These are phyloP conservation scores for Erigeron canadensis DNA, from an alignment of 129 eudicot species.

Conservation along the genomic window DNA sequence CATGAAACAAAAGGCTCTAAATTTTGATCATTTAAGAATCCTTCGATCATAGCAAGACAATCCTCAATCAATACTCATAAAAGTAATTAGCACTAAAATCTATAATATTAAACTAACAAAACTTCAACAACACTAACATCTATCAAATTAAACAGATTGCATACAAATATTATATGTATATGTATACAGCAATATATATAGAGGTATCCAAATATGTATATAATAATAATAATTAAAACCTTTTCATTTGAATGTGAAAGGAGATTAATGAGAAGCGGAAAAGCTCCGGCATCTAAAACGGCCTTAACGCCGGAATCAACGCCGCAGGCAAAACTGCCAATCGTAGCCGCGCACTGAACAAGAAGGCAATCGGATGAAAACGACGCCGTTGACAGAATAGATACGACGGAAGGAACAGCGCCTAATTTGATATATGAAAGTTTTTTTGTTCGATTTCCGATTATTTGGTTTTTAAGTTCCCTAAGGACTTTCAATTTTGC, in stretches of 20 bases:
- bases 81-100: neutral
- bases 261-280: conserved; percentile 55
- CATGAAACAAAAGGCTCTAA: neutral
- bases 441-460: conserved; percentile 89
- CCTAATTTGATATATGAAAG: conserved; percentile 73
- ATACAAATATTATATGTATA: neutral
- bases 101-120: neutral
- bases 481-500: conserved; percentile 65
- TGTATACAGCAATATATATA: neutral
- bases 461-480: conserved; percentile 84
- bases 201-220: neutral
- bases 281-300: conserved; percentile 87
- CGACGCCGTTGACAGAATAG: conserved; percentile 51
- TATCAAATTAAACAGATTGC: neutral
- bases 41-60: conserved; percentile 8
- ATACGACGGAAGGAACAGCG: conserved; percentile 79
- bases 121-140: neutral
- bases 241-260: conserved; percentile 60
- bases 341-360: conserved; percentile 71
- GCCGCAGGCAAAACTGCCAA: conserved; percentile 97
- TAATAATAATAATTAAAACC: conserved; percentile 30
- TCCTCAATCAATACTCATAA: neutral
- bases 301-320: conserved; percentile 83
- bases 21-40: conserved; percentile 6
- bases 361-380: conserved; percentile 41